Evolutionary conservation across 1,139 yeast genomes (phyloP).

Genomic region (Zygosaccharomyces pseudobailii): DNA sequence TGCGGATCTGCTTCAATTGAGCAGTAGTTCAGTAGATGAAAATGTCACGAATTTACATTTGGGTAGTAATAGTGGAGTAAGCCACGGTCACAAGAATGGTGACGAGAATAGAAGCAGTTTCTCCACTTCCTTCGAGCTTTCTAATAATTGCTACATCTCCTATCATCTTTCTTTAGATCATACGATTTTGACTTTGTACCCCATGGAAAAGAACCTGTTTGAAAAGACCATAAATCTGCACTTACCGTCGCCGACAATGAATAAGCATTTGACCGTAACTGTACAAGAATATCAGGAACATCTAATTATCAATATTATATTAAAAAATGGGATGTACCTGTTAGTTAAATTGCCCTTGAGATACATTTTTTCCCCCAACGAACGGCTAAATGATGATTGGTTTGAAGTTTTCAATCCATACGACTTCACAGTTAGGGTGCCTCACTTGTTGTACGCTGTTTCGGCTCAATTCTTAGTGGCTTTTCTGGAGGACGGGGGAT

Average conservation of each 20-base stretch:
- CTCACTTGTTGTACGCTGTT: constrained; percentile 50
- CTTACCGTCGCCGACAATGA: constrained; percentile 25
- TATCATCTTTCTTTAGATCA: constrained; percentile 25
- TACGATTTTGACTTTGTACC: constrained; percentile 21
- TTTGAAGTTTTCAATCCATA: constrained; percentile 65
- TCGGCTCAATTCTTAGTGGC: constrained; percentile 45
- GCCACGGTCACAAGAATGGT: not conserved
- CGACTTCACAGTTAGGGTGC: constrained; percentile 65
- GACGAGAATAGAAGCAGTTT: constrained; percentile 13
- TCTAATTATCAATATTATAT: constrained; percentile 23
- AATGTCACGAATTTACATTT: constrained; percentile 17
- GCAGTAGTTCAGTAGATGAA: constrained; percentile 7
- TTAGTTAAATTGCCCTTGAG: constrained; percentile 32
- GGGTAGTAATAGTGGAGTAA: constrained; percentile 4
- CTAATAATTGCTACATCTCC: constrained; percentile 22
- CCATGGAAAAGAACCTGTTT: constrained; percentile 17
- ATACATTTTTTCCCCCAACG: constrained; percentile 19
- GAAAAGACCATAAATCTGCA: constrained; percentile 25
- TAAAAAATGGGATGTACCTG: constrained; percentile 35
- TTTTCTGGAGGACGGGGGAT: constrained; percentile 67
- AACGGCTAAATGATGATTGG: constrained; percentile 42
- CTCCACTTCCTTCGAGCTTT: constrained; percentile 19
- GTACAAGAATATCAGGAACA: constrained; percentile 15
- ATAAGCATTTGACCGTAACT: constrained; percentile 24
- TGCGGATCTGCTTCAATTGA: constrained; percentile 19